A percentile compares a stretch with the other conserved stretches of the same genome.
These are phyloP conservation scores for Thamnidium elegans DNA, from an alignment of 192 early-diverging fungal species.

Conservation along the genomic window DNA sequence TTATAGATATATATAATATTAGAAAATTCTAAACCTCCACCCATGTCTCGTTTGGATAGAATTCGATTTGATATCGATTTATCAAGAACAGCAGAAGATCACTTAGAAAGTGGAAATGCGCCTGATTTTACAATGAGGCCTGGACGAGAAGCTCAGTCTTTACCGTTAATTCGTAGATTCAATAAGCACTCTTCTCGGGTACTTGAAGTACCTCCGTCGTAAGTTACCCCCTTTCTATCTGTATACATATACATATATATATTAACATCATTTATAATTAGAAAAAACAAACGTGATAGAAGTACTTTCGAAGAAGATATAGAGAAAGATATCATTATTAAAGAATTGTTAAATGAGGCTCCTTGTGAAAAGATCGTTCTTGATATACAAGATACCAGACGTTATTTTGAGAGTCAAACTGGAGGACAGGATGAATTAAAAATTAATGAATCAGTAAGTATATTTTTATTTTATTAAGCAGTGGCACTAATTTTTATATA, in stretches of 20 bases:
- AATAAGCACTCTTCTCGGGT: constrained; percentile 88
- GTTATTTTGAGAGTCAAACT: constrained; percentile 76
- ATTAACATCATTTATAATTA: neutral
- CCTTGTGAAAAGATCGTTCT: constrained; percentile 52
- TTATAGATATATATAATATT: neutral
- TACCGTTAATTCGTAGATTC: constrained; percentile 81
- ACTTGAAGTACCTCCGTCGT: constrained; percentile 45
- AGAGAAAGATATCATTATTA: constrained; percentile 60
- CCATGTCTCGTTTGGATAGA: constrained; percentile 52
- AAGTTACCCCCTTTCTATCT: neutral
- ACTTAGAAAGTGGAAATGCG: constrained; percentile 64
- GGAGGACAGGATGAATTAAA: constrained; percentile 20
- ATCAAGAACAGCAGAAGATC: constrained; percentile 76
- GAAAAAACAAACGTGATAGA: neutral
- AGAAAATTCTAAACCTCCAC: constrained; percentile 28
- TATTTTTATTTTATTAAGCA: neutral
- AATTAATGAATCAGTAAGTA: constrained; percentile 16
- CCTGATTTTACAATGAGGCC: constrained; percentile 84
- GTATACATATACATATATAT: too few relatives aligned
- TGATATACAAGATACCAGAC: constrained; percentile 70
- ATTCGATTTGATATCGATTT: constrained; percentile 76
- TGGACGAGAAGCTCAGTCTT: constrained; percentile 52
- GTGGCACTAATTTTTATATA: neutral
- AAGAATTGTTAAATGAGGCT: constrained; percentile 60
- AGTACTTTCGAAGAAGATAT: constrained; percentile 40